phyloP scores from a whole-genome alignment of 495 filamentous ascomycete species.

The Corynascus novoguineensis region DNA sequence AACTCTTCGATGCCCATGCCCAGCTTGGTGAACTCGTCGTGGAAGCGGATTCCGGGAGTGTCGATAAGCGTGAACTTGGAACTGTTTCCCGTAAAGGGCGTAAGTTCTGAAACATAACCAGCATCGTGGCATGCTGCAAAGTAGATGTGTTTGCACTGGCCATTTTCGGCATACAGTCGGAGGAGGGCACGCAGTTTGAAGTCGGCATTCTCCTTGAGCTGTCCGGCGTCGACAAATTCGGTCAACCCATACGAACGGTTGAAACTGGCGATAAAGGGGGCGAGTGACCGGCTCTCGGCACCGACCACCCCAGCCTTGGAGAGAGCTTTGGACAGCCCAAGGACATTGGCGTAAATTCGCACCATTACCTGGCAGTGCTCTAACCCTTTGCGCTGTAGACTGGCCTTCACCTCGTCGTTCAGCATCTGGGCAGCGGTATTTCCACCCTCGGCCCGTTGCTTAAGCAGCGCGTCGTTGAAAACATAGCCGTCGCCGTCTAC shows the following conservation, averaged over 20 bases:
- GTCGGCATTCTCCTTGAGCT: slow-evolving; percentile 56
- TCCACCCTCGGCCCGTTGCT: slow-evolving; percentile 51
- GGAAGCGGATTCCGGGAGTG: slow-evolving; percentile 27
- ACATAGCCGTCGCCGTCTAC: slow-evolving; percentile 60
- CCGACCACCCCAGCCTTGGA: slow-evolving; percentile 45
- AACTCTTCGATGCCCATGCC: slow-evolving; percentile 41
- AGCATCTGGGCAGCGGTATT: slow-evolving; percentile 50
- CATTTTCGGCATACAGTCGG: slow-evolving; percentile 51
- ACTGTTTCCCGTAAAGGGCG: slow-evolving; percentile 39
- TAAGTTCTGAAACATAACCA: slow-evolving; percentile 53
- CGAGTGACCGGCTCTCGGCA: slow-evolving; percentile 48
- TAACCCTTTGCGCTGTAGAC: slow-evolving; percentile 40
- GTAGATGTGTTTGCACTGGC: slow-evolving; percentile 62
- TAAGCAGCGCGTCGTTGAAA: slow-evolving; percentile 53
- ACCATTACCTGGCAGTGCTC: slow-evolving; percentile 56
- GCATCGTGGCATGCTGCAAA: slow-evolving; percentile 60
- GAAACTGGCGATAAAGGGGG: slow-evolving; percentile 54
- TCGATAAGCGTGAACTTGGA: slow-evolving; percentile 51
- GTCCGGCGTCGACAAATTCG: slow-evolving; percentile 58
- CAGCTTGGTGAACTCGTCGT: slow-evolving; percentile 27
- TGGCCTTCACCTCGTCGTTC: slow-evolving; percentile 46
- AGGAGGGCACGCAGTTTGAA: slow-evolving; percentile 50
- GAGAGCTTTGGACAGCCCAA: slow-evolving; percentile 24
- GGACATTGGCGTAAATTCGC: slow-evolving; percentile 55
- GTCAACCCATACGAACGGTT: slow-evolving; percentile 54